Percentiles rank a stretch among this genome's conserved stretches.
These are phyloP conservation scores for Colletotrichum plurivorum DNA, from an alignment of 2,329 filamentous ascomycete genomes.

Conservation along the genomic window DNA sequence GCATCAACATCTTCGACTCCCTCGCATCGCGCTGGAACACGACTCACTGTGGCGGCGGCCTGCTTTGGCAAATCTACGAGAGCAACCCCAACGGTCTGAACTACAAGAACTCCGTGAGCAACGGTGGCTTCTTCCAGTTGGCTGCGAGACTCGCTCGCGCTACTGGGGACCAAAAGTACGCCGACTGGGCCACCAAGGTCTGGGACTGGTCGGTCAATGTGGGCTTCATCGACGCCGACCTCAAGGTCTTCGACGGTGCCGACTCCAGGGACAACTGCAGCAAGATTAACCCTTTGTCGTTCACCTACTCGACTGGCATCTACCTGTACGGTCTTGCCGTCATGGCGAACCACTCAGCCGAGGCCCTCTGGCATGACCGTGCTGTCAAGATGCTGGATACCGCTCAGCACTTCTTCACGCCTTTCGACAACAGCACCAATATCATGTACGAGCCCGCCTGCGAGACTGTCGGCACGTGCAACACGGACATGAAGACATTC, in stretches of 20 bases:
- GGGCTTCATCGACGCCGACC: conserved; percentile 69
- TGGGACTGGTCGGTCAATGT: conserved; percentile 74
- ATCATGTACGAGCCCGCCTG: conserved; percentile 79
- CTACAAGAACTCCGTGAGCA: conserved; percentile 88
- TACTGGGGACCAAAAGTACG: conserved; percentile 76
- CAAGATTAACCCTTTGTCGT: conserved; percentile 67
- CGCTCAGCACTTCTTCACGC: conserved; percentile 67
- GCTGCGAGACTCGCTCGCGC: conserved; percentile 81
- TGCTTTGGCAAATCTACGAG: conserved; percentile 86
- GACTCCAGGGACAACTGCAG: conserved; percentile 68
- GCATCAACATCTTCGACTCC: conserved; percentile 79
- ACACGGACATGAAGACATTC: conserved; percentile 76
- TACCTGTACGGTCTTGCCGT: conserved; percentile 76
- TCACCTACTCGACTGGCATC: conserved; percentile 76
- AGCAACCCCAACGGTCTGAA: conserved; percentile 81
- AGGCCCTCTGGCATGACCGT: conserved; percentile 67
- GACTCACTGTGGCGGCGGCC: conserved; percentile 76
- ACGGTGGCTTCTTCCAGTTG: conserved; percentile 87
- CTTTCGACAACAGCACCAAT: conserved; percentile 65
- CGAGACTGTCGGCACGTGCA: conserved; percentile 70
- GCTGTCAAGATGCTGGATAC: conserved; percentile 66
- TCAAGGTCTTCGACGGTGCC: conserved; percentile 75
- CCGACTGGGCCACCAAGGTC: conserved; percentile 76
- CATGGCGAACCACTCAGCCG: conserved; percentile 72
- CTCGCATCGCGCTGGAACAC: conserved; percentile 80